phyloP scores from a whole-genome alignment of 805 yeast genomes.

The Hanseniaspora occidentalis region DNA sequence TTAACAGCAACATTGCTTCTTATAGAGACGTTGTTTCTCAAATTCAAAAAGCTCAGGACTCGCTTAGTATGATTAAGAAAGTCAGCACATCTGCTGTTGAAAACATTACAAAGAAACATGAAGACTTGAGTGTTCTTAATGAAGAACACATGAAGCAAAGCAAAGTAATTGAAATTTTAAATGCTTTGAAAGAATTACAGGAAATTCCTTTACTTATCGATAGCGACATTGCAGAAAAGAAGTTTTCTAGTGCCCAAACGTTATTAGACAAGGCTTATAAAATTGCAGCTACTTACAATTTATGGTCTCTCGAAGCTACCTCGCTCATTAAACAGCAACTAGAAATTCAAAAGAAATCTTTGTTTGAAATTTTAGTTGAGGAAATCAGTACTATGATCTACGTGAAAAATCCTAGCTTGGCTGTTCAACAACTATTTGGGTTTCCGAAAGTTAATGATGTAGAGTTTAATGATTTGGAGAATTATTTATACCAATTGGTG shows the following conservation, averaged over 20 bases:
- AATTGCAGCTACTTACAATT: conserved; percentile 35
- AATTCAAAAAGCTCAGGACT: conserved; percentile 52
- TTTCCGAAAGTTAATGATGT: conserved; percentile 11
- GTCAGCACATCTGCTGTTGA: conserved; percentile 36
- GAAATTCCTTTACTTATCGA: conserved; percentile 54
- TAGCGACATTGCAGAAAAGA: conserved; percentile 50
- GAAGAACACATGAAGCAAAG: conserved; percentile 47
- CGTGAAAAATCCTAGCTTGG: conserved; percentile 27
- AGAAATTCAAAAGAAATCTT: conserved; percentile 41
- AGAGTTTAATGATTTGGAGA: conserved; percentile 35
- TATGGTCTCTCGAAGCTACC: conserved; percentile 50
- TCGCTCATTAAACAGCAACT: conserved; percentile 37
- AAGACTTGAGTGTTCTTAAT: conserved; percentile 50
- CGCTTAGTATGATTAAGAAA: conserved; percentile 35
- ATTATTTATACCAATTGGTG: conserved; percentile 41
- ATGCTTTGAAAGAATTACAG: conserved; percentile 49
- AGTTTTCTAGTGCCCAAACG: conserved; percentile 52
- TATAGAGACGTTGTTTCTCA: conserved; percentile 59
- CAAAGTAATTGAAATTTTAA: conserved; percentile 59
- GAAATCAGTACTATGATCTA: conserved; percentile 64
- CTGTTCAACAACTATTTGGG: conserved; percentile 16
- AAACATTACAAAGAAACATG: conserved; percentile 41
- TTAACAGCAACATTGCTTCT: conserved; percentile 76
- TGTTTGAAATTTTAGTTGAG: conserved; percentile 64
- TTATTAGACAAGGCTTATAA: conserved; percentile 34